These are phyloP conservation scores for Xylariaceae sp. DNA, from an alignment of 2,329 filamentous ascomycete genomes.

Conservation along the genomic window DNA sequence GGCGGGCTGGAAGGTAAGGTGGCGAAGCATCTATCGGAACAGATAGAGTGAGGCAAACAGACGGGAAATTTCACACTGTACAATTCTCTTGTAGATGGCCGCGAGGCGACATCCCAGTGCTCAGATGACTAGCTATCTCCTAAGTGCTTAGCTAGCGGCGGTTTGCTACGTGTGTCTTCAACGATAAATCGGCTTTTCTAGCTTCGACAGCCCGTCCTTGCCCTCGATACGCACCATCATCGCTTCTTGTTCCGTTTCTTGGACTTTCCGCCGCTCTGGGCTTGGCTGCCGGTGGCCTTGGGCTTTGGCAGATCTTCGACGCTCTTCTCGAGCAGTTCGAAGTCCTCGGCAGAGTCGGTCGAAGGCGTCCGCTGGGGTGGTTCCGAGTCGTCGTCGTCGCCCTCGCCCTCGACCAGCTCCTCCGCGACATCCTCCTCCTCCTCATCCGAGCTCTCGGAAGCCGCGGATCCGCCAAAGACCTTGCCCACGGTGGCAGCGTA, in stretches of 20 bases:
- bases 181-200: no score
- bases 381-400: slow-evolving; percentile 39
- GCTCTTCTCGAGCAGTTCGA: slow-evolving; percentile 56
- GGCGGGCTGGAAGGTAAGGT: no score
- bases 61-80: no score
- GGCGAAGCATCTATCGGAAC: no score
- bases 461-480: slow-evolving; percentile 30
- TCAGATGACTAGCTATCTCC: no score
- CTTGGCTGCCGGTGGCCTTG: slow-evolving; percentile 40
- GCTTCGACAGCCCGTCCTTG: no score
- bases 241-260: slow-evolving; percentile 51
- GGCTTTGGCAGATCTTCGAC: slow-evolving; percentile 45
- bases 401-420: slow-evolving; percentile 28
- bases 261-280: slow-evolving; percentile 35
- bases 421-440: slow-evolving; percentile 29
- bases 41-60: no score
- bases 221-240: no score
- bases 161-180: no score
- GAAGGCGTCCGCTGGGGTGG: slow-evolving; percentile 44
- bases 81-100: no score
- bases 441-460: slow-evolving; percentile 22
- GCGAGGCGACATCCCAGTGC: no score
- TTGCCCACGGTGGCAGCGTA: slow-evolving; percentile 52
- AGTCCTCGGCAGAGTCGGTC: slow-evolving; percentile 54
- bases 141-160: no score